Base-by-base conservation (phyloP, 2,329 filamentous ascomycete genomes). In the Penicillium expansum region DNA sequence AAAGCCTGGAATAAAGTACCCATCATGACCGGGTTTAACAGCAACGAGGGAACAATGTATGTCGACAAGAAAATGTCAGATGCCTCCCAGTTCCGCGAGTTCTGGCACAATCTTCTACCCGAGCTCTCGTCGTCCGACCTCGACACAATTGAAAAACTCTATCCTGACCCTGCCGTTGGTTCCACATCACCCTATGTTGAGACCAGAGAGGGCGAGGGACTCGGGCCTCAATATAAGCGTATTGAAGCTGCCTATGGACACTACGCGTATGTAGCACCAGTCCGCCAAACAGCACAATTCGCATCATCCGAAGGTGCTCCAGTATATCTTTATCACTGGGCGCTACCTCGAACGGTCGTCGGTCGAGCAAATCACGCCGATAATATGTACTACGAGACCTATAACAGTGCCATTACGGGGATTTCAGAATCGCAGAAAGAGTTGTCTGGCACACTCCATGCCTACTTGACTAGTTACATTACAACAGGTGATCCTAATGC, bases 21-120 rank as follows among this genome's bases (percentile, higher is more conserved):
- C 8, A 80, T 91, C 48, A 74, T 91, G 48, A 89, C 86, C 0
- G 88, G 88, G 8, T 91, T 86, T 76, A 87, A 86, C 71, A 83
- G 84, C 38, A 86, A 90, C 65, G 88, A 91, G 70, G 88, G 87
- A 16, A 80, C 84, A 0, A 70, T 79, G 37, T 91, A 90, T 67
- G 82, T 90, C 0, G 82, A 86, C 0, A 70, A 75, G 14, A 63
- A 69, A 7, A 77, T 82, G 52, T 73, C 77, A 14, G 76, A 75
- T 2, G 74, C 80, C 11, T 72, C 69, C 0, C 79, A 86, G 11
- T 87, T 90, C 68, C 77, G 77, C 3, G 57, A 69, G 3, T 89
- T 90, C 71, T 90, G 89, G 77, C 69, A 73, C 0, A 76, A 72
- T 0, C 79, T 91, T 10, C 79, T 91, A 13, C 87, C 87, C 0